Evolutionary conservation across 306 rosid genomes (phyloP).

Genomic region (Cotoneaster glaucophyllus): DNA sequence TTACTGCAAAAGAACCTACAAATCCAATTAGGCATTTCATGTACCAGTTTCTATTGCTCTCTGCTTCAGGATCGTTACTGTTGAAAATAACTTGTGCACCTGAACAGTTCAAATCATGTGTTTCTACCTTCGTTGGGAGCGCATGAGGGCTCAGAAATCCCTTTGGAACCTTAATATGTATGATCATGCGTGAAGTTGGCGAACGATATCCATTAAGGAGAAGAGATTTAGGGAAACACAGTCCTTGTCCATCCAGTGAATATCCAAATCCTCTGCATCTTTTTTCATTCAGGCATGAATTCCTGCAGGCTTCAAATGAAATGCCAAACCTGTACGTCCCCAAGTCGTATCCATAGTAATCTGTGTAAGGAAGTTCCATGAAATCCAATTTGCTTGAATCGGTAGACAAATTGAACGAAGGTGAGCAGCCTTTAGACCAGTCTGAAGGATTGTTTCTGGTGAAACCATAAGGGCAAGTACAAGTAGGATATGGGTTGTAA

Average conservation of each 20-base stretch:
- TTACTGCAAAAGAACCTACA: slow-evolving; percentile 14
- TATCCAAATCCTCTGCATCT: slow-evolving; percentile 29
- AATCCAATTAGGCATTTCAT: slow-evolving; percentile 20
- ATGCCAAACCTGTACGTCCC: neutral
- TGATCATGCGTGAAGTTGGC: neutral
- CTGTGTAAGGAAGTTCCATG: slow-evolving; percentile 21
- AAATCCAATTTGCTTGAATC: slow-evolving; percentile 4
- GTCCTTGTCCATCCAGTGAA: slow-evolving; percentile 19
- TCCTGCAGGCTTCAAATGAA: slow-evolving; percentile 21
- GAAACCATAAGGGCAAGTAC: slow-evolving; percentile 31
- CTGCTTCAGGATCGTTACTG: neutral
- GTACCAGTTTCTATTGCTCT: slow-evolving; percentile 2
- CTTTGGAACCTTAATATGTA: slow-evolving; percentile 18
- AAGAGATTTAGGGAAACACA: slow-evolving; percentile 22
- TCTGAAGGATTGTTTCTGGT: slow-evolving; percentile 17
- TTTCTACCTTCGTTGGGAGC: neutral
- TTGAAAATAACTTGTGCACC: neutral
- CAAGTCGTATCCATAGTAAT: slow-evolving; percentile 34
- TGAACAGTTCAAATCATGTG: slow-evolving; percentile 17
- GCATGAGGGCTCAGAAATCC: neutral
- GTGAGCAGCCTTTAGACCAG: slow-evolving; percentile 29
- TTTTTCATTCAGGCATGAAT: slow-evolving; percentile 3
- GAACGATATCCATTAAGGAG: slow-evolving; percentile 21
- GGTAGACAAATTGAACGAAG: slow-evolving; percentile 10
- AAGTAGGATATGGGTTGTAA: slow-evolving; percentile 20